Base-by-base conservation (phyloP, 2,329 filamentous ascomycete species). In the Geosmithia flava region DNA sequence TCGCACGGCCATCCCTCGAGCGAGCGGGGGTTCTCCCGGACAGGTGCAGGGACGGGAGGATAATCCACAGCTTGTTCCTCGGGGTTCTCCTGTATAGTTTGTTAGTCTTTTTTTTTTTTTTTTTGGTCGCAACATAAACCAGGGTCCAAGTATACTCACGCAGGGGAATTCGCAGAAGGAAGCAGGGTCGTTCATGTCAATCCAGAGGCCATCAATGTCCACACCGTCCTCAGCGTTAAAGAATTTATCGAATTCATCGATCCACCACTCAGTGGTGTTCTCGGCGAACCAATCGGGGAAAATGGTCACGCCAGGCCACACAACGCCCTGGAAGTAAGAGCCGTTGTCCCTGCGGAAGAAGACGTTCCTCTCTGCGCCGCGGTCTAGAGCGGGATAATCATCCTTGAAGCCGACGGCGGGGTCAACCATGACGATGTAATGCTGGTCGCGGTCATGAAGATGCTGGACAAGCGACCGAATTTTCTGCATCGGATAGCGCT, bases 351-450 rank as follows among this genome's bases (percentile, higher is more conserved):
- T 64, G 42, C 68, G 64, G 15, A 77, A 58, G 56, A 74, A 78
- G 49, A 73, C 54, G 66, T 78, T 61, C 42, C 67, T 59, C 56
- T 56, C 62, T 3, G 71, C 55, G 3, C 70, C 71, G 10, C 65
- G 60, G 8, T 65, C 56, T n/a, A 70, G 59, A 2, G 68, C 53
- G 0, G 64, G 60, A 49, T 67, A 72, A 49, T 67, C 71, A 52
- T 78, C 69, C 42, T 68, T 64, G 49, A 73, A 76, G 10, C 73
- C 71, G 33, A 77, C 70, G 2, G 80, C 80, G 4, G 83, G 83
- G 56, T 93, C 86, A 2, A 91, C 83, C 79, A 91, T 91, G 47
- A 90, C 67, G 41, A 87, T 72, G 55, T 86, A 87, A 47, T 83
- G 75, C 60, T 87, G 84, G 45, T 84, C 64, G 50, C 80, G 72